phyloP scores from a whole-genome alignment of 2,329 filamentous ascomycete genomes.

The Aspergillus thermomutatus region DNA sequence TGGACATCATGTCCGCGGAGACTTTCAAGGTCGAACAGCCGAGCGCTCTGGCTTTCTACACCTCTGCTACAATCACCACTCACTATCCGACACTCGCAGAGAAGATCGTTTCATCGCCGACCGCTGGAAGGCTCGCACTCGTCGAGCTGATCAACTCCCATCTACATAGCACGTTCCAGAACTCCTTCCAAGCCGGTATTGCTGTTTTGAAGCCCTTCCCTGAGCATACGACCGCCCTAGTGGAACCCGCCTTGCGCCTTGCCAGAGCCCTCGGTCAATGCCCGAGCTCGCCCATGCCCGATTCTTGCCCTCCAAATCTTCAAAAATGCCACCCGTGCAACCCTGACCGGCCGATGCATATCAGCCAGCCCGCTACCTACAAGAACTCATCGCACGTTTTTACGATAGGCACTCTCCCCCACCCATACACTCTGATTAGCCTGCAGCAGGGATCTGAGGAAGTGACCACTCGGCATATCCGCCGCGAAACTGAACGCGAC shows the following conservation, averaged over 20 bases:
- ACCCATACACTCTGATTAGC: constrained; percentile 79
- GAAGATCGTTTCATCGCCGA: constrained; percentile 55
- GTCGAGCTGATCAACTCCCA: constrained; percentile 78
- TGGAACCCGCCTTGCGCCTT: constrained; percentile 67
- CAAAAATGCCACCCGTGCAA: constrained; percentile 72
- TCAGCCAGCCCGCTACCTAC: constrained; percentile 66
- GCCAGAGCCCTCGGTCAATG: constrained; percentile 75
- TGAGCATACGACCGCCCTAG: constrained; percentile 68
- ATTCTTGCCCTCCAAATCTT: constrained; percentile 79
- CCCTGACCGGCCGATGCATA: constrained; percentile 59
- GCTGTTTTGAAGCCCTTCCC: constrained; percentile 76
- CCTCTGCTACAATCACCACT: constrained; percentile 56
- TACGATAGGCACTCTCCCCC: constrained; percentile 82
- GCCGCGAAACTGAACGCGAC: constrained; percentile 68
- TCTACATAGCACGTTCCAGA: constrained; percentile 81
- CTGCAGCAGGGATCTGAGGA: constrained; percentile 59
- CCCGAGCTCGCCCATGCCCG: constrained; percentile 66
- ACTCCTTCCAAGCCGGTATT: constrained; percentile 71
- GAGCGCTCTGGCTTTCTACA: constrained; percentile 74
- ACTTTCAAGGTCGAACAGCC: constrained; percentile 66
- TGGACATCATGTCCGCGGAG: constrained; percentile 57
- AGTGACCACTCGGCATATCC: constrained; percentile 63
- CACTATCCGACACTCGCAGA: constrained; percentile 68
- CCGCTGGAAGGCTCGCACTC: constrained; percentile 62
- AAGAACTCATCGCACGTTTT: constrained; percentile 70